phyloP scores from a whole-genome alignment of 352 stramenopile species.

The Globisporangium iwayamae region DNA sequence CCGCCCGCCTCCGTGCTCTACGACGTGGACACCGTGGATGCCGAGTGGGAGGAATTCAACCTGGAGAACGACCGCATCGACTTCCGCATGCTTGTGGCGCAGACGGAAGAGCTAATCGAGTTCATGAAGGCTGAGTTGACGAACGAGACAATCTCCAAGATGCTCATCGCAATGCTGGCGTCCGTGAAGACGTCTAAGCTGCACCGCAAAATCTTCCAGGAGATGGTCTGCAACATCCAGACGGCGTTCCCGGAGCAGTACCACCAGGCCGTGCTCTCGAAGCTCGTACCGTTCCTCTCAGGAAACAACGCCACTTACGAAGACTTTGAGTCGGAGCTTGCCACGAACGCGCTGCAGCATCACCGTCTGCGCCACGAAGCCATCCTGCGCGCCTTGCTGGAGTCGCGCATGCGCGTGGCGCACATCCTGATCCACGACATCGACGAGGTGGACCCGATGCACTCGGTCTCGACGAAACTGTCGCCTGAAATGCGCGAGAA shows the following conservation, averaged over 20 bases:
- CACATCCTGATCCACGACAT: slow-evolving; percentile 85
- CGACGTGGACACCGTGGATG: slow-evolving; percentile 45
- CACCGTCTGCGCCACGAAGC: slow-evolving; percentile 79
- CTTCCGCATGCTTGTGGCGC: slow-evolving; percentile 71
- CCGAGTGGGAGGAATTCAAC: slow-evolving; percentile 86
- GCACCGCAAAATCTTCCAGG: slow-evolving; percentile 86
- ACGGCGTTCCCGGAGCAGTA: slow-evolving; percentile 64
- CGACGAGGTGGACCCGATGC: slow-evolving; percentile 60
- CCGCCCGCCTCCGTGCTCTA: slow-evolving; percentile 4
- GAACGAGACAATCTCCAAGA: slow-evolving; percentile 79
- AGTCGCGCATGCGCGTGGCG: slow-evolving; percentile 79
- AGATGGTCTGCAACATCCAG: slow-evolving; percentile 87
- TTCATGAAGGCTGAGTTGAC: slow-evolving; percentile 63
- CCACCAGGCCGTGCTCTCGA: slow-evolving; percentile 52
- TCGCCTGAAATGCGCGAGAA: slow-evolving; percentile 64
- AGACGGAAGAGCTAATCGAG: slow-evolving; percentile 58
- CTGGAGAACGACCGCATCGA: slow-evolving; percentile 85
- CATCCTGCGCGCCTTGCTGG: slow-evolving; percentile 71
- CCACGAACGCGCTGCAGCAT: slow-evolving; percentile 61
- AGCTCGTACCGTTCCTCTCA: slow-evolving; percentile 79
- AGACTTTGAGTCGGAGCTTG: slow-evolving; percentile 69
- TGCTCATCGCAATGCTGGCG: slow-evolving; percentile 80
- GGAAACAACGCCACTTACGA: slow-evolving; percentile 70
- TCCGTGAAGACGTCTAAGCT: slow-evolving; percentile 85
- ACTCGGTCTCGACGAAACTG: slow-evolving; percentile 56